phyloP scores from a whole-genome alignment of 257 asterid species.

The Misopates orontium region DNA sequence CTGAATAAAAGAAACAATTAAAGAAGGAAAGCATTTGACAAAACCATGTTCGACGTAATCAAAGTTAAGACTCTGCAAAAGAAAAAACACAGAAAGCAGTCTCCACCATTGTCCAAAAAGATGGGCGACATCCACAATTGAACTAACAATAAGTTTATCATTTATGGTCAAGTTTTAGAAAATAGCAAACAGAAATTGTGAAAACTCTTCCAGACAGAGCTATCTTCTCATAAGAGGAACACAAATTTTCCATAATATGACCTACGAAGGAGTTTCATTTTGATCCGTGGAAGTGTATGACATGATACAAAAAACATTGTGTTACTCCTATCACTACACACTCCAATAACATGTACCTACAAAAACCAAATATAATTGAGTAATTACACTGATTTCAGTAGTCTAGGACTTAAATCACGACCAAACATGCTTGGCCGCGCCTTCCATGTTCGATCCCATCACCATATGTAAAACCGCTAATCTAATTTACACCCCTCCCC shows the following conservation, averaged over 20 bases:
- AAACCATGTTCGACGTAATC: neutral
- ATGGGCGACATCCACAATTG: constrained; percentile 8
- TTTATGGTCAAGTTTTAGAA: constrained; percentile 15
- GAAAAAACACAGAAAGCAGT: constrained; percentile 9
- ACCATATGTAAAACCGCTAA: neutral
- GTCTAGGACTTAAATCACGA: constrained; percentile 2
- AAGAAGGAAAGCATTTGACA: neutral
- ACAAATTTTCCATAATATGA: constrained; percentile 1
- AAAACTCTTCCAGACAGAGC: neutral
- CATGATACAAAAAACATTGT: neutral
- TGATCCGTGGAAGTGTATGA: constrained; percentile 5
- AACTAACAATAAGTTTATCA: constrained; percentile 14
- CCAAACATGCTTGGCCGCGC: constrained; percentile 3
- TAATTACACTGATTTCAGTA: neutral
- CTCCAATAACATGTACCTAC: neutral
- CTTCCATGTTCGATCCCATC: neutral
- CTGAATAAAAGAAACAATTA: constrained; percentile 60
- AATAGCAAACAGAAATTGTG: constrained; percentile 23
- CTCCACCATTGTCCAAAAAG: neutral
- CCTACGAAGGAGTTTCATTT: constrained; percentile 10
- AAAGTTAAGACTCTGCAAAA: too few species aligned
- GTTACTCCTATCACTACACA: neutral
- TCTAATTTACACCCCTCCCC: neutral
- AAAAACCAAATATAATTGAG: constrained; percentile 16
- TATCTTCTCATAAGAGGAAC: neutral